These are phyloP conservation scores for Trichosporon coremiiforme DNA, from an alignment of 1,284 basidiomycete species.

Conservation along the genomic window DNA sequence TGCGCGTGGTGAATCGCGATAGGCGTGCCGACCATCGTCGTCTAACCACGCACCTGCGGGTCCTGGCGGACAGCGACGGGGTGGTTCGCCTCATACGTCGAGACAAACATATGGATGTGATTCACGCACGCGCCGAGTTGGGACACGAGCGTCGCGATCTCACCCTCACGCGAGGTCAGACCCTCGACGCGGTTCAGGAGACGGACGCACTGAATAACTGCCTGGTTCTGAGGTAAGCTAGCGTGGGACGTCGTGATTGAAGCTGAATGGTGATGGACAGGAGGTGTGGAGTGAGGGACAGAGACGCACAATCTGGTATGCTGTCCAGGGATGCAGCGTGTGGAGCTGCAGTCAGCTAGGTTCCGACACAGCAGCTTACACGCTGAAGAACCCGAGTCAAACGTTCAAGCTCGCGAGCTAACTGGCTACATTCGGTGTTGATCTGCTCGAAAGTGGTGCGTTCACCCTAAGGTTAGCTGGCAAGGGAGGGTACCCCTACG, in stretches of 20 bases:
- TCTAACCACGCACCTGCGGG: neutral
- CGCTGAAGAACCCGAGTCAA: neutral
- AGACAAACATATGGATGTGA: neutral
- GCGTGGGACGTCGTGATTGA: too few relatives aligned
- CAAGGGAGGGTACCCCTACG: neutral
- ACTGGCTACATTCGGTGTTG: neutral
- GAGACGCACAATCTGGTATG: neutral
- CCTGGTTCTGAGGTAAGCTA: neutral
- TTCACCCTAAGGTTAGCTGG: neutral
- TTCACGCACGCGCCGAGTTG: neutral
- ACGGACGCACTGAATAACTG: neutral
- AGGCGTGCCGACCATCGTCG: neutral
- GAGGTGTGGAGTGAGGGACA: too few relatives aligned
- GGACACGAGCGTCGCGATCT: neutral
- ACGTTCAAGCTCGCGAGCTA: neutral
- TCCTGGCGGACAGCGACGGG: too few relatives aligned
- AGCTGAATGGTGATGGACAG: too few relatives aligned
- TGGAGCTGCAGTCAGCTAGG: neutral
- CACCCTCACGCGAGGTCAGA: neutral
- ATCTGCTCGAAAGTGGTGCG: neutral
- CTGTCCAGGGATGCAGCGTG: neutral
- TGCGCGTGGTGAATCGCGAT: neutral
- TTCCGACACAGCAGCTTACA: neutral
- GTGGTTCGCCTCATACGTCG: neutral
- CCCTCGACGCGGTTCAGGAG: neutral